Evolutionary conservation across 2,329 filamentous ascomycete species (phyloP), one percentile per base, ranked within the genome.

Genomic region (Pezicula neosporulosa): DNA sequence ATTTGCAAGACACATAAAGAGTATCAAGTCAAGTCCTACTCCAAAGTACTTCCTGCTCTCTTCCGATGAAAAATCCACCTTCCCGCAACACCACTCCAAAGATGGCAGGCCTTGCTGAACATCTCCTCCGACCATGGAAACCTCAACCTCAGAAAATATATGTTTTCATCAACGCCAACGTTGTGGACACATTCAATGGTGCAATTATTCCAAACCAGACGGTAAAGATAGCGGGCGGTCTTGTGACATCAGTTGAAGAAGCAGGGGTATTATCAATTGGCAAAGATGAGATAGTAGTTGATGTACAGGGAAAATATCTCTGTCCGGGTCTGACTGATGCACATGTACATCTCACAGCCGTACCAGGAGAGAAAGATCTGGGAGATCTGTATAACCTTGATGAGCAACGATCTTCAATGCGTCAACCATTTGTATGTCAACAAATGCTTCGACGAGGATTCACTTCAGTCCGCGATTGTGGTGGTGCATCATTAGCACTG

Each of bases 401-500:
- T 19, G 60, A 64, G 0, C 58, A 63, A 30, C 48, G 49, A 7
- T 71, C 70, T 0, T 62, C 72, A 3, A 66, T 77, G 13, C 68
- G 77, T 2, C 73, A 78, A 58, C 69, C 78, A 0, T 79, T 72
- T 51, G 67, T 77, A 6, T 72, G 68, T 51, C 54, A 63, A 9
- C 70, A 78, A 51, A 83, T 82, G 67, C 71, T 85, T 0, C 63
- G 67, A 38, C 72, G 80, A 16, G 81, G 82, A 1, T 85, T 83
- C 66, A 85, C 82, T 1, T 77, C 71, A 2, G 71, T 80, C 3
- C 73, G 82, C 3, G 81, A 85, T 60, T 80, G 76, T 33, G 81
- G 80, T 1, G 82, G 82, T 4, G 80, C 81, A 1, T 69, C 70
- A 0, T 64, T 77, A 0, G 77, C 80, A 1, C 67, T 85, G 16